Evolutionary conservation across 2,329 filamentous ascomycete genomes (phyloP).

Genomic region (Aspergillus pseudoviridinutans): DNA sequence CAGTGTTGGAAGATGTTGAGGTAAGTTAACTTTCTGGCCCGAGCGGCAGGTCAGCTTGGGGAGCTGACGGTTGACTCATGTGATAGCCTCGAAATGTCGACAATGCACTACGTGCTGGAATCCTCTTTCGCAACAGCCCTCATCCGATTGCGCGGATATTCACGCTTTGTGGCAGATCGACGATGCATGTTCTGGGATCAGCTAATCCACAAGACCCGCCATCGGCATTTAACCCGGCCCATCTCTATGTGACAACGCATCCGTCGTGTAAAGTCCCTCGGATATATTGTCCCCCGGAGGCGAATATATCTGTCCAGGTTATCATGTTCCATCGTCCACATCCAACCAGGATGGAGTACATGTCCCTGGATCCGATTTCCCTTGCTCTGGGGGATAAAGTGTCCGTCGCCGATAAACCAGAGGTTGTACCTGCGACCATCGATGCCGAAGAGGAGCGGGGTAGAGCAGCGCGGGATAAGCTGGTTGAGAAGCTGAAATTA

Average conservation of each 20-base stretch:
- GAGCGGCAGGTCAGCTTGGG: background rate
- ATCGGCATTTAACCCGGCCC: constrained; percentile 59
- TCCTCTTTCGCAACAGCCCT: constrained; percentile 75
- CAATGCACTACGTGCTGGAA: constrained; percentile 76
- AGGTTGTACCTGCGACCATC: constrained; percentile 49
- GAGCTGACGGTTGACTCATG: constrained; percentile 3
- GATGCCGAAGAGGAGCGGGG: constrained; percentile 71
- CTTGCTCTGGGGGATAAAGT: constrained; percentile 75
- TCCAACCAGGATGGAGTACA: constrained; percentile 89
- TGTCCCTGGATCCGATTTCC: constrained; percentile 84
- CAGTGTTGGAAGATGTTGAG: constrained; percentile 86
- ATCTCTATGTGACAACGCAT: constrained; percentile 60
- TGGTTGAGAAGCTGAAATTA: constrained; percentile 81
- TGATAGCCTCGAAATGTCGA: constrained; percentile 72
- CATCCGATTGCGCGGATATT: constrained; percentile 78
- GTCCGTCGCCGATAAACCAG: constrained; percentile 31
- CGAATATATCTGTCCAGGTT: constrained; percentile 73
- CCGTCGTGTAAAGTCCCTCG: constrained; percentile 57
- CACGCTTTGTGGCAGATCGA: constrained; percentile 74
- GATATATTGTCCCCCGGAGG: constrained; percentile 64
- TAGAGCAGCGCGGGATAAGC: constrained; percentile 58
- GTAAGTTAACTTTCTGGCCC: constrained; percentile 47
- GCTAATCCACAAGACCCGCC: constrained; percentile 60
- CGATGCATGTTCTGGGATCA: constrained; percentile 80
- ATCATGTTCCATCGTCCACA: constrained; percentile 84